Evolutionary conservation across 108 stramenopile genomes (phyloP).

Genomic region (Fistulifera pelliculosa): DNA sequence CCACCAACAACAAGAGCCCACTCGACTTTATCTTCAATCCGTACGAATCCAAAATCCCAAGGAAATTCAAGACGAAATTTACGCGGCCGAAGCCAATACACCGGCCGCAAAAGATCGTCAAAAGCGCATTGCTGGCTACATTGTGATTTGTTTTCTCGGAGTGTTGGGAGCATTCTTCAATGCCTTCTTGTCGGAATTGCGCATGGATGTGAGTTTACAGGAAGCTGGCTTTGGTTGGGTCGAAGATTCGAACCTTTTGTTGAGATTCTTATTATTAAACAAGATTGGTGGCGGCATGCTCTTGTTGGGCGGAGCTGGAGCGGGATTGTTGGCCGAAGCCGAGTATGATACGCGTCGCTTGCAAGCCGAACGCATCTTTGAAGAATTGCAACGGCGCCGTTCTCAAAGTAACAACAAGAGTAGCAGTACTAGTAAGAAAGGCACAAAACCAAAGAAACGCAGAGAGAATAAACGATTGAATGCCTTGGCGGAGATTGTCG

Average conservation of each 20-base stretch:
- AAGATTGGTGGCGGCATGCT: constrained; percentile 59
- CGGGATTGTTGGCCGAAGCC: constrained; percentile 59
- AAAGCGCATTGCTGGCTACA: constrained; percentile 48
- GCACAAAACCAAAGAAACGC: constrained; percentile 36
- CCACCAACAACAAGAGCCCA: constrained; percentile 2
- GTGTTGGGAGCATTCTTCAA: constrained; percentile 49
- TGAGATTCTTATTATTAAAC: constrained; percentile 54
- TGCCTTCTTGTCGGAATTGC: constrained; percentile 56
- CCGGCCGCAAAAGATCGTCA: constrained; percentile 58
- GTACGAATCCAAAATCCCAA: constrained; percentile 45
- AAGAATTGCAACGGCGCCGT: constrained; percentile 66
- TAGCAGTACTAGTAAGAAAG: constrained; percentile 6
- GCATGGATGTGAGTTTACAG: constrained; percentile 21
- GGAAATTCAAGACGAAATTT: constrained; percentile 57
- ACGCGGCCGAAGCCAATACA: constrained; percentile 70
- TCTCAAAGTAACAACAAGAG: constrained; percentile 22
- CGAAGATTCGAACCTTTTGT: constrained; percentile 24
- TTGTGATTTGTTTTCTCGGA: constrained; percentile 27
- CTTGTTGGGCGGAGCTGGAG: constrained; percentile 44
- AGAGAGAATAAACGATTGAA: constrained; percentile 56
- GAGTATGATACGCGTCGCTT: constrained; percentile 48
- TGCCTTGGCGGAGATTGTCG: constrained; percentile 62
- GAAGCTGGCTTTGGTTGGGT: constrained; percentile 75
- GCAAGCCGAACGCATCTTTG: constrained; percentile 72
- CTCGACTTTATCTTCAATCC: constrained; percentile 26